Evolutionary conservation across 179 eudicot species (phyloP).

Genomic region (Spinacia oleracea): DNA sequence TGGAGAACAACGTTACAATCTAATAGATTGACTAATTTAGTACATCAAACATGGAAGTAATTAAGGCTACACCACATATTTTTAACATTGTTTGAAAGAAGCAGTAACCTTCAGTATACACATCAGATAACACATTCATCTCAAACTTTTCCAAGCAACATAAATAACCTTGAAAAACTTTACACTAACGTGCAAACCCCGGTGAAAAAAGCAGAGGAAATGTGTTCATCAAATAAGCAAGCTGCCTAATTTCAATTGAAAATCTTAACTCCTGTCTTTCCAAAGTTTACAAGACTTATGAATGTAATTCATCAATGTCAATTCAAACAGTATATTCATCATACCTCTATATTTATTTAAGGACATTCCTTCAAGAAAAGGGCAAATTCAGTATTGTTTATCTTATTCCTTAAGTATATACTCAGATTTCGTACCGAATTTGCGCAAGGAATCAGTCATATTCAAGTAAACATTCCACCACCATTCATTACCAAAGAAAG

Average conservation of each 20-base stretch:
- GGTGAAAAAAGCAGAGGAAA: not conserved
- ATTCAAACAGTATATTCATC: no score
- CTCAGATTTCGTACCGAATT: not conserved
- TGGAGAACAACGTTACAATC: not conserved
- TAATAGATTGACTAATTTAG: constrained; percentile 9
- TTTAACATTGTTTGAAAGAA: not conserved
- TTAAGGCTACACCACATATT: not conserved
- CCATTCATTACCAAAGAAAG: not conserved
- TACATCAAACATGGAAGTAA: constrained; percentile 8
- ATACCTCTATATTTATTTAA: not conserved
- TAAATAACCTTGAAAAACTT: not conserved
- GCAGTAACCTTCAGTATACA: not conserved
- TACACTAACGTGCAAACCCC: not conserved
- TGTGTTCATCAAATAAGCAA: not conserved
- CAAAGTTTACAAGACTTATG: not conserved
- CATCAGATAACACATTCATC: constrained; percentile 5
- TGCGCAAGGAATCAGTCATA: not conserved
- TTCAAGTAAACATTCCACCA: constrained; percentile 5
- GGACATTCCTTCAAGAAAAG: not conserved
- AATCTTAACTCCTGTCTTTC: not conserved
- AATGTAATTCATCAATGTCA: constrained; percentile 10
- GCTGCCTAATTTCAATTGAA: not conserved
- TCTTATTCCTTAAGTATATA: not conserved
- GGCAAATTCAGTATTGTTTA: not conserved
- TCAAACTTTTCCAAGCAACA: not conserved